These are phyloP conservation scores for Ilex paraguariensis DNA, from an alignment of 305 asterid species.

Conservation along the genomic window DNA sequence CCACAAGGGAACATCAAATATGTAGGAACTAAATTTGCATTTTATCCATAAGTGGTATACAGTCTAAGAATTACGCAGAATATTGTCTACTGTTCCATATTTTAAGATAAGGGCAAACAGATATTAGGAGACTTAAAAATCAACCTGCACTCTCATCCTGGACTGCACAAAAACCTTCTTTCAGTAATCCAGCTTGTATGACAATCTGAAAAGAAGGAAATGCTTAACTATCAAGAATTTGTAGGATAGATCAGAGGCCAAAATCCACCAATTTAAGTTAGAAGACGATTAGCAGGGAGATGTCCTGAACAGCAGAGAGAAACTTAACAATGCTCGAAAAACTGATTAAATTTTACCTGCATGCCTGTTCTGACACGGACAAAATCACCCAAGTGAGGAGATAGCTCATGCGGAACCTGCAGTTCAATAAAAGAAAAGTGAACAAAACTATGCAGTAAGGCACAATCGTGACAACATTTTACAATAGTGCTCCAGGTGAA, in stretches of 20 bases:
- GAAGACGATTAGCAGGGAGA: too few relatives aligned
- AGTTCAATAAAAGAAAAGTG: conserved; percentile 17
- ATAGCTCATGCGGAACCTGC: conserved; percentile 76
- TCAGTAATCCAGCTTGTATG: conserved; percentile 83
- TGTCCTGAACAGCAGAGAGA: too few relatives aligned
- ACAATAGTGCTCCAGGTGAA: too few relatives aligned
- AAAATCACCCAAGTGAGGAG: conserved; percentile 79
- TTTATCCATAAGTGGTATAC: too few relatives aligned
- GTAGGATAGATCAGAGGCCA: conserved; percentile 8
- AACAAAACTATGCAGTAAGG: too few relatives aligned
- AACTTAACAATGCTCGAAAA: too few relatives aligned
- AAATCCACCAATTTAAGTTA: too few relatives aligned
- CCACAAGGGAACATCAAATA: too few relatives aligned
- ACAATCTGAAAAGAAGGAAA: conserved; percentile 43
- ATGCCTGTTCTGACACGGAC: conserved; percentile 72
- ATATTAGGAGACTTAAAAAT: conserved; percentile 10
- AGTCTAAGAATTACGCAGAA: too few relatives aligned
- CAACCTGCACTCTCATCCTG: conserved; percentile 99
- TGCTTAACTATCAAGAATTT: conserved; percentile 17
- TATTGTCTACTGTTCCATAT: too few relatives aligned
- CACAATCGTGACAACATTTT: too few relatives aligned
- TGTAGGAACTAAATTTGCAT: too few relatives aligned
- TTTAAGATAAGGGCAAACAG: background rate
- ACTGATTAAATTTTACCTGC: conserved; percentile 49
- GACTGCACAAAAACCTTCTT: conserved; percentile 79